Percentiles rank a stretch among this genome's conserved stretches.
These are phyloP conservation scores for Rhynchosporium secalis DNA, from an alignment of 2,329 filamentous ascomycete species.

Conservation along the genomic window DNA sequence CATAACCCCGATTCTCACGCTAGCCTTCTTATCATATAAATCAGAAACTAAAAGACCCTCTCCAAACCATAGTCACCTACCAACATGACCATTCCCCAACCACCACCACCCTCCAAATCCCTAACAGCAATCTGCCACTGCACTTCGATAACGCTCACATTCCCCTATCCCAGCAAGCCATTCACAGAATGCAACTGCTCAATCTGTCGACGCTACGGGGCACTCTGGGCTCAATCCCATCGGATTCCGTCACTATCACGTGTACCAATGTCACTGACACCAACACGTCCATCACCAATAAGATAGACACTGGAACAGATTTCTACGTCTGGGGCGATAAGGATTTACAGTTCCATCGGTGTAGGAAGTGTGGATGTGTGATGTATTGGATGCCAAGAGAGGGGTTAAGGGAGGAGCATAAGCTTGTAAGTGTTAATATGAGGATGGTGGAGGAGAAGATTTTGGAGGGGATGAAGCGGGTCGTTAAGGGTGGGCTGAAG, in stretches of 20 bases:
- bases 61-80: no score
- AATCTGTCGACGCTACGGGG: conserved; percentile 13
- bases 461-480: not conserved
- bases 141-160: not conserved
- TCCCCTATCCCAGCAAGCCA: conserved; percentile 6
- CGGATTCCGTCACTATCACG: conserved; percentile 3
- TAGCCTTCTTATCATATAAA: no score
- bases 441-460: conserved; percentile 6
- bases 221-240: conserved; percentile 9
- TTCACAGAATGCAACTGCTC: conserved; percentile 14
- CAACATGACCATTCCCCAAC: no score
- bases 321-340: conserved; percentile 16
- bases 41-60: no score
- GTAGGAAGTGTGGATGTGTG: conserved; percentile 14
- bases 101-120: not conserved
- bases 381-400: conserved; percentile 13
- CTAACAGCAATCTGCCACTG: conserved; percentile 6
- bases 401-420: conserved; percentile 3
- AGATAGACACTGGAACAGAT: not conserved
- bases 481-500: not conserved
- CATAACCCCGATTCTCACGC: no score
- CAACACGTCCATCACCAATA: no score
- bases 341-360: conserved; percentile 14
- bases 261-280: not conserved
- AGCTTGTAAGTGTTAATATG: conserved; percentile 9